phyloP scores from a whole-genome alignment of 106 monocot genomes.

The Allium cepa region DNA sequence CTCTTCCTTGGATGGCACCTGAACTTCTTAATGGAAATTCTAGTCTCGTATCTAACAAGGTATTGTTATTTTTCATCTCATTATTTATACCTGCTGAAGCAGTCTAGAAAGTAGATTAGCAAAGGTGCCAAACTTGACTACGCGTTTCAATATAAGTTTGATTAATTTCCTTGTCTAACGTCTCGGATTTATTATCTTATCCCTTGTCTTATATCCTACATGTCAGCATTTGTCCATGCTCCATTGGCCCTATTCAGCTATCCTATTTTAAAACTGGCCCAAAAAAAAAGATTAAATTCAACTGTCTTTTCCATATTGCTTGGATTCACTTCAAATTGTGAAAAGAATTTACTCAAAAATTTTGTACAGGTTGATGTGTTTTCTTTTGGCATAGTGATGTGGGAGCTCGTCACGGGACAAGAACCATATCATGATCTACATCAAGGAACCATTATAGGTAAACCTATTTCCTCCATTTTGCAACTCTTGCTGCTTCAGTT shows the following conservation, averaged over 20 bases:
- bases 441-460: constrained; percentile 91
- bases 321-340: not conserved
- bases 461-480: not conserved
- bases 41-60: constrained; percentile 81
- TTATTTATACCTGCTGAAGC: too few relatives aligned
- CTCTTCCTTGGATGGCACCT: constrained; percentile 97
- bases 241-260: constrained; percentile 74
- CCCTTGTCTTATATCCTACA: too few relatives aligned
- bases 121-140: too few relatives aligned
- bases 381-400: constrained; percentile 91
- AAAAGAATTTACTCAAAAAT: not conserved
- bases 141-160: too few relatives aligned
- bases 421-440: constrained; percentile 94
- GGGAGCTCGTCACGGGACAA: constrained; percentile 87
- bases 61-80: constrained; percentile 1
- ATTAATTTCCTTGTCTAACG: too few relatives aligned
- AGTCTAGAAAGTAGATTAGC: too few relatives aligned
- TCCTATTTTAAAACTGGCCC: constrained; percentile 65
- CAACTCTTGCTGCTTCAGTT: not conserved
- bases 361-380: constrained; percentile 76
- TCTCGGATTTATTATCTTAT: too few relatives aligned
- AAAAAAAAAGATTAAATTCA: not conserved
- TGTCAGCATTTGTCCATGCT: constrained; percentile 13
- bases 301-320: not conserved
- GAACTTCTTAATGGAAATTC: constrained; percentile 84